Percentiles rank a stretch among this genome's conserved stretches.
Evolutionary conservation across 2,329 filamentous ascomycete species (phyloP).

Genomic region (Emmonsiellopsis sp.): DNA sequence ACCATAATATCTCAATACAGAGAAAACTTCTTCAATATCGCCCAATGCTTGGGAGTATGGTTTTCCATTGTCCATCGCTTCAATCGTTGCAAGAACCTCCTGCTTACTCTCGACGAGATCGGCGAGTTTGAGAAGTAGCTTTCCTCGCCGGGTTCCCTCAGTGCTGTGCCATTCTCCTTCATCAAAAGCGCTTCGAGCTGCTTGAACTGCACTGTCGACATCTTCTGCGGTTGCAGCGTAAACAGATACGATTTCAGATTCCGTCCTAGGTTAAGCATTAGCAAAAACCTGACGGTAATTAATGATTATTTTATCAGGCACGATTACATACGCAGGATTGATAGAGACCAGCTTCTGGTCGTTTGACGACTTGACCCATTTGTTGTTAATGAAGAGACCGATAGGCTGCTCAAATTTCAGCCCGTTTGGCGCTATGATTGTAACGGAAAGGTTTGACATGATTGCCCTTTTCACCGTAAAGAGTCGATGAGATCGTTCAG

Average conservation of each 20-base stretch:
- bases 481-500: no score
- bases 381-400: slow-evolving; percentile 76
- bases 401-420: slow-evolving; percentile 59
- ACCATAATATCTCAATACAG: slow-evolving; percentile 61
- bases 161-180: slow-evolving; percentile 56
- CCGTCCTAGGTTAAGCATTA: slow-evolving; percentile 37
- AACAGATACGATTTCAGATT: slow-evolving; percentile 58
- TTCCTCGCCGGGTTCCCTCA: slow-evolving; percentile 42
- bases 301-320: not conserved
- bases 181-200: slow-evolving; percentile 60
- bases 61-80: slow-evolving; percentile 65
- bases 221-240: slow-evolving; percentile 58
- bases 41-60: no score
- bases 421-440: slow-evolving; percentile 62
- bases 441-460: not conserved
- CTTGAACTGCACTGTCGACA: slow-evolving; percentile 59
- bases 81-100: slow-evolving; percentile 51
- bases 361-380: slow-evolving; percentile 59
- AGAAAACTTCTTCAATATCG: slow-evolving; percentile 48
- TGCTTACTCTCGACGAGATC: slow-evolving; percentile 55
- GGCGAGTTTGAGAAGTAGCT: slow-evolving; percentile 57
- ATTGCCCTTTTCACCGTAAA: no score
- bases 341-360: slow-evolving; percentile 55
- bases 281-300: not conserved
- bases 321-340: slow-evolving; percentile 48